Base-by-base conservation (phyloP, 345 rosid genomes). In the Pistacia integerrima region DNA sequence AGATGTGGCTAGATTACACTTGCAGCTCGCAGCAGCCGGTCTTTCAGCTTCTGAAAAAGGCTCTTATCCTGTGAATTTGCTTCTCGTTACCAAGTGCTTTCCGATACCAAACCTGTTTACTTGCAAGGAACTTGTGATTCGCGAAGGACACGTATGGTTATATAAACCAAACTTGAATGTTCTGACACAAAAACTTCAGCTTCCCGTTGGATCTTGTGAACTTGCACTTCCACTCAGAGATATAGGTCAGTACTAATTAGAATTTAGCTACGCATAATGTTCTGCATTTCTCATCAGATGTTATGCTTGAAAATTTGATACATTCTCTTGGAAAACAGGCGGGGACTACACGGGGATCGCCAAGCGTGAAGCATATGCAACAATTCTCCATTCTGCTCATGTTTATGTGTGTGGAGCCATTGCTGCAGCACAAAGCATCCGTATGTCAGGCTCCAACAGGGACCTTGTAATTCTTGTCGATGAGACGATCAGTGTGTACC, bases 401-500 rank as follows among this genome's bases (percentile, higher is more conserved):
- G 83, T 90, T 4, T 93, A 95, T 73, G 99, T 95, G 13, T 93
- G 98, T 72, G 99, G 99, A 64, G 98, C 98, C 55, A 93, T 95
- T 44, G 90, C 90, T 1, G 99, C 96, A 0, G 98, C 97, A 25
- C 96, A 95, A 75, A 95, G 98, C 82, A 93, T 95, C 81, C 91
- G 98, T 55, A 89, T 91, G 88, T 85, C 92, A 0, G 99, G 99
- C 49, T 95, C 99, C 1, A 91, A 85, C 1, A 84, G 97, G 46
- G 99, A 95, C 87, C 96, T 95, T 9, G 96, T 95, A 63, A 93
- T 95, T 75, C 91, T 95, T 4, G 98, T 95, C 1, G 99, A 95
- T 62, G 87, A 90, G 41, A 88, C 91, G 17, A 92, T 95, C 71
- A 92, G 93, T 35, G 74, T 68, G 33, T 92, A 93, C 68, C 96